Percentiles rank a stretch among this genome's conserved stretches.
Conservation (phyloP, 1,284 basidiomycete genomes). For the Rhodotorula sp. region DNA sequence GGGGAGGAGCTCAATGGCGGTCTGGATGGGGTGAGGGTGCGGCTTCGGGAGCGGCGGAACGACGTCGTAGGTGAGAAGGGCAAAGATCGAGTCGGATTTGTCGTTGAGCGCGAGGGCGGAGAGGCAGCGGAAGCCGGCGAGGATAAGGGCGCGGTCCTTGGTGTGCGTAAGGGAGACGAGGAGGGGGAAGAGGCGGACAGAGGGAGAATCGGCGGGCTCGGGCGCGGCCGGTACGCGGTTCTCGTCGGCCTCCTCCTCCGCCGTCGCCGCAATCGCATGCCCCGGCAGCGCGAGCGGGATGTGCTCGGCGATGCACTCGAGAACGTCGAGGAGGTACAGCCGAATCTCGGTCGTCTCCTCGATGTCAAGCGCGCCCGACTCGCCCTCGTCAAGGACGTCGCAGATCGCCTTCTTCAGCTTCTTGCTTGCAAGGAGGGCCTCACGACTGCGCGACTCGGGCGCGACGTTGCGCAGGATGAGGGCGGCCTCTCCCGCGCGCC, state of each 20-base stretch:
- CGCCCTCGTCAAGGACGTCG: slow-evolving; percentile 32
- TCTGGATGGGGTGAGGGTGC: slow-evolving; percentile 54
- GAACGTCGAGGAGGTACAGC: slow-evolving; percentile 44
- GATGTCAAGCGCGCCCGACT: slow-evolving; percentile 14
- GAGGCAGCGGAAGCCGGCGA: slow-evolving; percentile 64
- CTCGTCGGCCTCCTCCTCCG: slow-evolving; percentile 12
- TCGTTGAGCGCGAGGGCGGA: slow-evolving; percentile 65
- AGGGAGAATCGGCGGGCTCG: slow-evolving; percentile 31
- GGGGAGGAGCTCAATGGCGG: slow-evolving; percentile 66
- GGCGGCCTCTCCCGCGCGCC: slow-evolving; percentile 60
- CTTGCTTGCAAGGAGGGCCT: slow-evolving; percentile 60
- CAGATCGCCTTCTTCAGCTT: slow-evolving; percentile 24
- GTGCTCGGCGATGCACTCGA: slow-evolving; percentile 43
- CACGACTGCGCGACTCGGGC: slow-evolving; percentile 64
- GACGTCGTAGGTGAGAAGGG: slow-evolving; percentile 57
- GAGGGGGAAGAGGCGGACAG: slow-evolving; percentile 52
- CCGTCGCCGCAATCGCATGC: slow-evolving; percentile 8
- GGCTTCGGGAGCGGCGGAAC: slow-evolving; percentile 63
- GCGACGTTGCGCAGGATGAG: slow-evolving; percentile 75
- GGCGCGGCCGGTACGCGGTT: slow-evolving; percentile 13
- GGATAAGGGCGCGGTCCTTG: slow-evolving; percentile 69
- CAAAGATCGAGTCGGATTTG: slow-evolving; percentile 55
- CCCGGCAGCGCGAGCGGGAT: slow-evolving; percentile 30
- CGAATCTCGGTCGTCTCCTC: slow-evolving; percentile 43
- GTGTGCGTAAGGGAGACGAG: slow-evolving; percentile 62